A percentile compares a stretch with the other conserved stretches of the same genome.
These are phyloP conservation scores for Pichia californica DNA, from an alignment of 805 yeast genomes.

Conservation along the genomic window DNA sequence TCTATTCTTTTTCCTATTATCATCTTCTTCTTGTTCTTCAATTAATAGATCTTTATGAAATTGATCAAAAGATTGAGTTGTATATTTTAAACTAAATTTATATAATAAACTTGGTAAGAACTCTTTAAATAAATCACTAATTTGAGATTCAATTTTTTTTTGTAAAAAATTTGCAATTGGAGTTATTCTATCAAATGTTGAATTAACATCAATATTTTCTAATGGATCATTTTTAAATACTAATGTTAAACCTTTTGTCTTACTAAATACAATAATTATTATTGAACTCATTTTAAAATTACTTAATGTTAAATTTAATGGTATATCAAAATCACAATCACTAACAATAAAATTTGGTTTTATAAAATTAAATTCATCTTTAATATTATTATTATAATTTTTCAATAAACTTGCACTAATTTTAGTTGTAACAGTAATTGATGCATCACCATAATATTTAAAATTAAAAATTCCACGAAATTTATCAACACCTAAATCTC, in stretches of 20 bases:
- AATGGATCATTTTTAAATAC: constrained; percentile 88
- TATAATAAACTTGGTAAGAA: constrained; percentile 77
- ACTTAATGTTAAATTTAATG: constrained; percentile 67
- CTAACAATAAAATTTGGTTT: constrained; percentile 64
- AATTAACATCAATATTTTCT: constrained; percentile 72
- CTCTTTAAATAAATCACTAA: constrained; percentile 75
- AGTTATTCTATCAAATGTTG: constrained; percentile 81
- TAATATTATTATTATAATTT: constrained; percentile 41
- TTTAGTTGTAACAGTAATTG: constrained; percentile 65
- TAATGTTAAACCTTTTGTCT: constrained; percentile 75
- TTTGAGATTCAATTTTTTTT: constrained; percentile 73
- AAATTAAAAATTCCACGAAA: constrained; percentile 80
- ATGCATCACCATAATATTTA: constrained; percentile 69
- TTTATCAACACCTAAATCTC: constrained; percentile 69
- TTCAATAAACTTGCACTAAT: constrained; percentile 82
- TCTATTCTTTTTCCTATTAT: constrained; percentile 28
- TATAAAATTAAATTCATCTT: constrained; percentile 41
- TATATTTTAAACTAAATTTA: constrained; percentile 64
- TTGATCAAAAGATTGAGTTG: constrained; percentile 33
- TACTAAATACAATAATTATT: constrained; percentile 76
- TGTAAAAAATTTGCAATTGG: constrained; percentile 81
- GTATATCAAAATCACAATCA: constrained; percentile 64
- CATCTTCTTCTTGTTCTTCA: constrained; percentile 26
- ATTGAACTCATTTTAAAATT: constrained; percentile 72
- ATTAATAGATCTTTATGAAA: constrained; percentile 30